These are phyloP conservation scores for Oxytropis ochrocephala DNA, from an alignment of 306 rosid species.

Conservation along the genomic window DNA sequence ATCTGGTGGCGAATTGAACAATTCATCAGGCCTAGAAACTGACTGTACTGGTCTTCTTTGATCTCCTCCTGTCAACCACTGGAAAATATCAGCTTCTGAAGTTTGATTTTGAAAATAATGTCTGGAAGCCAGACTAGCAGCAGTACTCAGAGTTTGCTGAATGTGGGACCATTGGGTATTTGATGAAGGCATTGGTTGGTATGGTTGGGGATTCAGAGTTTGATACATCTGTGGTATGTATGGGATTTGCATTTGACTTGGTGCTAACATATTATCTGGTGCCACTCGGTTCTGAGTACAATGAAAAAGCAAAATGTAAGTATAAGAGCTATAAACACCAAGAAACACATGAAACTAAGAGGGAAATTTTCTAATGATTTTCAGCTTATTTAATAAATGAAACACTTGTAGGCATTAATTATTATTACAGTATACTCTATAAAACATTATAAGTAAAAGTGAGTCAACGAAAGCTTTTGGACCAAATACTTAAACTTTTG, in stretches of 20 bases:
- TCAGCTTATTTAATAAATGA: not conserved
- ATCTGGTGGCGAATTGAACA: constrained; percentile 30
- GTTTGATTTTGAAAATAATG: constrained; percentile 41
- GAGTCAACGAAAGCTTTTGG: no score
- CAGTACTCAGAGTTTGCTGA: constrained; percentile 20
- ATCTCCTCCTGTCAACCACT: no score
- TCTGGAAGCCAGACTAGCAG: constrained; percentile 31
- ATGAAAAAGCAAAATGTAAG: constrained; percentile 11
- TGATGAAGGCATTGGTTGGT: constrained; percentile 23
- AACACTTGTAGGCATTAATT: not conserved
- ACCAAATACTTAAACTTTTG: no score
- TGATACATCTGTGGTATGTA: constrained; percentile 52
- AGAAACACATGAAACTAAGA: not conserved
- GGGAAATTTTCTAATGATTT: constrained; percentile 1
- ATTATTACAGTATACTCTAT: not conserved
- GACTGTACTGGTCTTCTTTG: constrained; percentile 38
- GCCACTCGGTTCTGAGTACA: constrained; percentile 46
- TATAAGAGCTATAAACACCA: constrained; percentile 4
- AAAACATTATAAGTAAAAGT: no score
- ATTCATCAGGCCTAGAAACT: constrained; percentile 34
- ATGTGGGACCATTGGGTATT: constrained; percentile 20
- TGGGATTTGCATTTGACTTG: constrained; percentile 32
- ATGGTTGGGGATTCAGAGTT: constrained; percentile 29
- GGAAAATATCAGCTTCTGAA: constrained; percentile 22
- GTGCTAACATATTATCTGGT: no score